Percentiles rank a stretch among this genome's conserved stretches.
Conservation (phyloP, 2,329 filamentous ascomycete genomes). For the Triangularia verruculosa region DNA sequence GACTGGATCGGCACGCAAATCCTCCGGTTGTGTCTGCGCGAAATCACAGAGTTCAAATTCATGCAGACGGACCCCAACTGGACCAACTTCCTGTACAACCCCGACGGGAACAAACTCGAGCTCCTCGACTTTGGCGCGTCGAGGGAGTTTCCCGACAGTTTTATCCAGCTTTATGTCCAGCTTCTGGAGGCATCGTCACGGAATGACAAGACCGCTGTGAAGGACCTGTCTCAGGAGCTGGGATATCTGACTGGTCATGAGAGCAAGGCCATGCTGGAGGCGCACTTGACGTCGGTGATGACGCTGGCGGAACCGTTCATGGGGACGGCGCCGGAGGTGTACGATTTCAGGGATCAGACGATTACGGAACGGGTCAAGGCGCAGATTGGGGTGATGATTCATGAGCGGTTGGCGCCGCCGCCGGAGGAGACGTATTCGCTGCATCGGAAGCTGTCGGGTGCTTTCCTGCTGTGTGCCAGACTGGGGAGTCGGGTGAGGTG, state of each 20-base stretch:
- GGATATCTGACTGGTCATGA: conserved; percentile 94
- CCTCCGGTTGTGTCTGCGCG: conserved; percentile 83
- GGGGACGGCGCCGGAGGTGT: conserved; percentile 70
- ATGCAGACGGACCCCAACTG: conserved; percentile 99
- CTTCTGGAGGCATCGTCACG: conserved; percentile 78
- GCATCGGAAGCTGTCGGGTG: conserved; percentile 91
- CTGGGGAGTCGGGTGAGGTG: conserved; percentile 81
- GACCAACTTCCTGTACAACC: conserved; percentile 97
- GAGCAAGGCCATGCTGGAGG: conserved; percentile 79
- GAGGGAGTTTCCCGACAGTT: conserved; percentile 76
- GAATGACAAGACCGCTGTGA: conserved; percentile 62
- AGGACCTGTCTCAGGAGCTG: conserved; percentile 67
- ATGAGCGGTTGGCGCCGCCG: conserved; percentile 81
- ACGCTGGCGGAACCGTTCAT: conserved; percentile 92
- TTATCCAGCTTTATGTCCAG: conserved; percentile 75
- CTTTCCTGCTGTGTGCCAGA: conserved; percentile 86
- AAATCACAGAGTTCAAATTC: conserved; percentile 91
- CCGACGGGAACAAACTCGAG: conserved; percentile 68
- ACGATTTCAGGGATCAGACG: conserved; percentile 91
- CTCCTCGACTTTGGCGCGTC: conserved; percentile 94
- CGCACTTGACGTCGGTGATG: conserved; percentile 82
- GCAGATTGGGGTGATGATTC: conserved; percentile 89
- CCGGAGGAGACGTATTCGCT: conserved; percentile 97
- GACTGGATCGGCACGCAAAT: conserved; percentile 98
- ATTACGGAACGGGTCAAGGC: conserved; percentile 90